Evolutionary conservation across 441 rosid genomes (phyloP), one percentile per base, ranked within the genome.

Genomic region (Dalechampia spathulata): DNA sequence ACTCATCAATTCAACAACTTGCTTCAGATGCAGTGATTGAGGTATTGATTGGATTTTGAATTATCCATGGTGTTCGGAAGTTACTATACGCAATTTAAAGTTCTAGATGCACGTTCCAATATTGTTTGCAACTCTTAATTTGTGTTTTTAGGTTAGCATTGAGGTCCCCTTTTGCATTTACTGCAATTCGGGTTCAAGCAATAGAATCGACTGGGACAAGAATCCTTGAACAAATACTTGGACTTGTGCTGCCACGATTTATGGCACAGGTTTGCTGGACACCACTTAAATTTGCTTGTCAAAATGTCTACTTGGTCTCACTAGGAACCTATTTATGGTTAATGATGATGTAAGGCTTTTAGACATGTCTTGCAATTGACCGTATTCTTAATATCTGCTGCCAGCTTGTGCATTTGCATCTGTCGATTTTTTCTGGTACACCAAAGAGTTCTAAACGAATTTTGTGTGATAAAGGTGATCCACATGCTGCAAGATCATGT

Each of bases 11-110:
- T 55, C 90, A 81, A 62, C 73, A 61, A 55, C 85, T 92, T 69
- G 83, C 86, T 57, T 92, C 96, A 12, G 95, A 92, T 71, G 86
- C 96, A 69, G 75, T 87, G 49, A 92, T 88, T 26, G 91, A 92
- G 95, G 98, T 87, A 57, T 36, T 62, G 14, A 43, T 38, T 22
- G 45, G 40, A 61, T 60, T 67, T 25, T 60, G 15, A 43, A 27
- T 45, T 22, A 5, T 5, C 25, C 32, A 63, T 60, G 27, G 58
- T n/a, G 20, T 42, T 55, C 41, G 17, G n/a, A 27, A 48, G 52
- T 52, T 49, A 30, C 14, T 22, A 37, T 26, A 16, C 23, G 8
- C 9, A 17, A 22, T 32, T 45, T 23, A 39, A 9, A 15, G 32
- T 57, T 64, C 30, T 17, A 23, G 40, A 14, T 37, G 14, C 52